These are phyloP conservation scores for Rhizopogon roseolus DNA, from an alignment of 768 basidiomycete genomes.

Conservation along the genomic window DNA sequence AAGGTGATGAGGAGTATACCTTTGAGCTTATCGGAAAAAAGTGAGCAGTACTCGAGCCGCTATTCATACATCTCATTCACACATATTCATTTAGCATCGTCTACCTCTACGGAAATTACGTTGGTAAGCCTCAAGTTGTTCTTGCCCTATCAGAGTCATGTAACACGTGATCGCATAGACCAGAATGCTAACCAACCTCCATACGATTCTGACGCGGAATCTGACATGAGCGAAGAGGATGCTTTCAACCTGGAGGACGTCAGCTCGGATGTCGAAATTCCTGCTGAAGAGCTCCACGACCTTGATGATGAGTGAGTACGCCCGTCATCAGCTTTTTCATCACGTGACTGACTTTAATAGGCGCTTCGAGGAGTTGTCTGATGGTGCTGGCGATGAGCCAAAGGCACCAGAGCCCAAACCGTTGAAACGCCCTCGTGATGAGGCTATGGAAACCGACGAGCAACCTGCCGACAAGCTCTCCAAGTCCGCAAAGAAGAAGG, in stretches of 20 bases:
- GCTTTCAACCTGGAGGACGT: conserved; percentile 65
- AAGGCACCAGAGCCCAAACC: conserved; percentile 30
- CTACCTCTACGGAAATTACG: conserved; percentile 81
- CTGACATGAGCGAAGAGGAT: conserved; percentile 42
- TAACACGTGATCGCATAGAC: conserved; percentile 33
- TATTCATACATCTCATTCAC: not conserved
- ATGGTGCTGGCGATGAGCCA: not conserved
- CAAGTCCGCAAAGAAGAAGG: conserved; percentile 56
- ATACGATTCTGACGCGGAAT: conserved; percentile 41
- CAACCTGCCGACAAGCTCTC: conserved; percentile 31
- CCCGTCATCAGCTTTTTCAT: not conserved
- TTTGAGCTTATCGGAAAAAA: conserved; percentile 82
- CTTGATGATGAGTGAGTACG: conserved; percentile 39
- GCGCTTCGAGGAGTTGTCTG: conserved; percentile 72
- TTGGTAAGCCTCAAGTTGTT: conserved; percentile 42
- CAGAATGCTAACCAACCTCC: conserved; percentile 49
- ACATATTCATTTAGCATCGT: conserved; percentile 43
- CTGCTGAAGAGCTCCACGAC: conserved; percentile 51
- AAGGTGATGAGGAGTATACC: conserved; percentile 57
- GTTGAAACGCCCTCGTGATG: conserved; percentile 71
- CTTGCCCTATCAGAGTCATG: not conserved
- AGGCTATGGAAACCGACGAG: conserved; percentile 39
- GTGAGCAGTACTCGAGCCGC: conserved; percentile 33
- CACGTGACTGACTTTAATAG: conserved; percentile 16
- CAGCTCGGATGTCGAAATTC: conserved; percentile 79